Conservation (phyloP, 805 yeast species). For the Starmerella vaccinii region DNA sequence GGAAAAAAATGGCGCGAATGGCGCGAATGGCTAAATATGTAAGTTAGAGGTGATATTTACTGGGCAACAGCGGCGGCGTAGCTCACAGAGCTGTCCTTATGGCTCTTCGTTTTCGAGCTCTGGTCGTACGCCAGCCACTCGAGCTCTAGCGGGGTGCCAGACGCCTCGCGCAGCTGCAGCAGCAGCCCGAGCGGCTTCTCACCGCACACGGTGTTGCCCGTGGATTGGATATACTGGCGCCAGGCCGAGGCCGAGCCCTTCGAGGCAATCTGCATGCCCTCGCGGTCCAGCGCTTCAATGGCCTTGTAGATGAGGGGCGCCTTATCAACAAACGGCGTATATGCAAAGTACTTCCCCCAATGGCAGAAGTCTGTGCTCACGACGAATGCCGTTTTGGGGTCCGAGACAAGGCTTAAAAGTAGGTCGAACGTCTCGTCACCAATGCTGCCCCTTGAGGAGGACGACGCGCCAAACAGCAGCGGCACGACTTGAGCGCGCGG, state of each 20-base stretch:
- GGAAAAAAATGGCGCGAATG: too few relatives aligned
- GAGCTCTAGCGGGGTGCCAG: conserved; percentile 33
- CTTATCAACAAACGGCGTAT: conserved; percentile 23
- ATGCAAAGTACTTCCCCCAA: conserved; percentile 69
- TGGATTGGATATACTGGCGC: conserved; percentile 52
- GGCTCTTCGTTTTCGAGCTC: conserved; percentile 44
- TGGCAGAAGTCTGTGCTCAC: conserved; percentile 91
- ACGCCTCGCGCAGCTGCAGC: conserved; percentile 42
- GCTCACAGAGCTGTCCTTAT: conserved; percentile 72
- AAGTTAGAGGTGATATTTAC: too few relatives aligned
- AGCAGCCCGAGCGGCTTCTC: conserved; percentile 68
- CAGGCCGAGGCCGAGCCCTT: conserved; percentile 49
- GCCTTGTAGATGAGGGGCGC: conserved; percentile 50
- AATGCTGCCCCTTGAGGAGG: conserved; percentile 34
- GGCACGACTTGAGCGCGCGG: conserved; percentile 54
- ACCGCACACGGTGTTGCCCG: conserved; percentile 92
- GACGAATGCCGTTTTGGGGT: conserved; percentile 55
- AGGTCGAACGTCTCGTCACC: conserved; percentile 35
- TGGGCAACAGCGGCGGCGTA: conserved; percentile 69
- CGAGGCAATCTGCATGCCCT: conserved; percentile 55
- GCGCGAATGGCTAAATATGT: too few relatives aligned
- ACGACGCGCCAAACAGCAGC: conserved; percentile 61
- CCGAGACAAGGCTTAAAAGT: conserved; percentile 45
- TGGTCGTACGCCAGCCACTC: conserved; percentile 75
- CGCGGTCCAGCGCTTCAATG: conserved; percentile 61